A percentile compares a stretch with the other conserved stretches of the same genome.
Conservation (phyloP, 2,329 filamentous ascomycete species). For the Cytospora mali region DNA sequence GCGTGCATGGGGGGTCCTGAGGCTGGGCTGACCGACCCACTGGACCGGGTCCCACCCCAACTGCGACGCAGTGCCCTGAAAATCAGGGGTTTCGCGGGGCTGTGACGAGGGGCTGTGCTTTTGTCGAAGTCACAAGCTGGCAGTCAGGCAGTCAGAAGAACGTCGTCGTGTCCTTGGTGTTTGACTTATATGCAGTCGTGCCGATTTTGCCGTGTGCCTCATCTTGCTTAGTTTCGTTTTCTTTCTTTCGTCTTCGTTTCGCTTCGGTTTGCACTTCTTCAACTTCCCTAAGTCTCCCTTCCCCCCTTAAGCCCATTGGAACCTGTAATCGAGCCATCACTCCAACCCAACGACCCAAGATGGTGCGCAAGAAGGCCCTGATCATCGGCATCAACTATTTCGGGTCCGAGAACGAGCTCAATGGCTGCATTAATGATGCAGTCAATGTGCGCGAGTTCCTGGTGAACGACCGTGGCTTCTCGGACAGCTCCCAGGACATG, state of each 20-base stretch:
- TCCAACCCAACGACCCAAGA: constrained; percentile 10
- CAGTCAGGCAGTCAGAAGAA: too few species aligned
- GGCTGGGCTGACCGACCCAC: neutral
- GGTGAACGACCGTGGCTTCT: constrained; percentile 41
- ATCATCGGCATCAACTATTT: constrained; percentile 62
- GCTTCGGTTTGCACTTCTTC: neutral
- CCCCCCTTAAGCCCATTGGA: neutral
- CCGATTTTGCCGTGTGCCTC: neutral
- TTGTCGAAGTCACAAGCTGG: neutral
- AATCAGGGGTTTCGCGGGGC: neutral
- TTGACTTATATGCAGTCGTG: neutral
- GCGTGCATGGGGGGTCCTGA: neutral
- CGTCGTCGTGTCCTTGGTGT: neutral
- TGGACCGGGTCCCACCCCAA: neutral
- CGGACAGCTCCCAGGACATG: constrained; percentile 37
- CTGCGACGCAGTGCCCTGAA: neutral
- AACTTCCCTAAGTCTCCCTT: neutral
- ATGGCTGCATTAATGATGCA: constrained; percentile 54
- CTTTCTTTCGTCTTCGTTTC: too few species aligned
- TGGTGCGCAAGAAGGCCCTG: constrained; percentile 39
- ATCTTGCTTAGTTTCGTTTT: too few species aligned
- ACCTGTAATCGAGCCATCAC: neutral
- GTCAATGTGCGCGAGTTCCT: constrained; percentile 42
- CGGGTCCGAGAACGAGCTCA: constrained; percentile 56
- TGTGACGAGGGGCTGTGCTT: neutral